Percentiles rank a stretch among this genome's conserved stretches.
Conservation (phyloP, 768 basidiomycete genomes). For the Nidula microcarpa region DNA sequence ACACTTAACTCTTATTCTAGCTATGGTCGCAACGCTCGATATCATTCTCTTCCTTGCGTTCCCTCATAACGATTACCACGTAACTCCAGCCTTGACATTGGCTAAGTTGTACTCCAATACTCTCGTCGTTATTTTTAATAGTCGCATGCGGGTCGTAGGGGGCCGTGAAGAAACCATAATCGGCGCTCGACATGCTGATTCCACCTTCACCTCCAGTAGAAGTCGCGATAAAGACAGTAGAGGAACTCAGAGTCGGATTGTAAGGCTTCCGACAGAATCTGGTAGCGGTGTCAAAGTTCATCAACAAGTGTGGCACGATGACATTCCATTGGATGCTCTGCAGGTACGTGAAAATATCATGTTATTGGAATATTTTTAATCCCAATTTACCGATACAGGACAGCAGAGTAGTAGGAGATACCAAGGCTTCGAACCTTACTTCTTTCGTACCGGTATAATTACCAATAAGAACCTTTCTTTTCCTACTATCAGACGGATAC, state of each 20-base stretch:
- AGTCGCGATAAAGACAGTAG: not conserved
- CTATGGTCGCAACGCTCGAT: constrained; percentile 15
- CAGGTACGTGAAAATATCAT: too few species aligned
- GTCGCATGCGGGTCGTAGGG: constrained; percentile 17
- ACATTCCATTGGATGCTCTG: not conserved
- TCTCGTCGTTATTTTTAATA: constrained; percentile 23
- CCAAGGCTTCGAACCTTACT: too few species aligned
- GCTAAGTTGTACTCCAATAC: constrained; percentile 26
- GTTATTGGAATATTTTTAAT: too few species aligned
- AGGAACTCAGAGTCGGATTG: not conserved
- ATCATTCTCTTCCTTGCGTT: constrained; percentile 20
- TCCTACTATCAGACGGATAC: too few species aligned
- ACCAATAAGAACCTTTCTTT: too few species aligned
- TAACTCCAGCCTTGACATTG: constrained; percentile 16
- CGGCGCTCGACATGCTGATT: not conserved
- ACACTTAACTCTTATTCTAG: not conserved
- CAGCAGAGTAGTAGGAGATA: too few species aligned
- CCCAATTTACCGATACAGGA: too few species aligned
- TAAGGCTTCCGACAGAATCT: not conserved
- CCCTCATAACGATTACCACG: constrained; percentile 18
- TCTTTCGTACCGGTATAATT: too few species aligned
- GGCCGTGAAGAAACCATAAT: constrained; percentile 7
- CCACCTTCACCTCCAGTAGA: not conserved
- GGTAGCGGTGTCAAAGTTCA: not conserved
- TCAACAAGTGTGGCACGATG: not conserved